These are phyloP conservation scores for Yarrowia yakushimensis DNA, from an alignment of 805 yeast species.

Conservation along the genomic window DNA sequence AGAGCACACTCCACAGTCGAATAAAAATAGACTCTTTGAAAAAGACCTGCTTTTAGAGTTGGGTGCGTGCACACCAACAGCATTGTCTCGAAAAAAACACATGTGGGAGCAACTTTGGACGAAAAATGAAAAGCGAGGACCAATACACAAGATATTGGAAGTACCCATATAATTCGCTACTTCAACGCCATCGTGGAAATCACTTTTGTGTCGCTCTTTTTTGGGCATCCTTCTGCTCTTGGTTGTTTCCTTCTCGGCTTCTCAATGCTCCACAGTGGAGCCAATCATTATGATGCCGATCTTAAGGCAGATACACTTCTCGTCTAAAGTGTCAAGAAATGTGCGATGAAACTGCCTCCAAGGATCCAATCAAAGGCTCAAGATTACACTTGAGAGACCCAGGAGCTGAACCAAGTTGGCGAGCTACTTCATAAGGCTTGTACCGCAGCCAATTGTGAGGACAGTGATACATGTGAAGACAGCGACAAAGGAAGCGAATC, in stretches of 20 bases:
- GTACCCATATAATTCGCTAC: too few relatives aligned
- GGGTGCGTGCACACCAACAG: background rate
- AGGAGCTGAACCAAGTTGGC: slow-evolving; percentile 63
- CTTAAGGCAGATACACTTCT: slow-evolving; percentile 44
- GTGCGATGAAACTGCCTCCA: slow-evolving; percentile 43
- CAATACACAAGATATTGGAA: too few relatives aligned
- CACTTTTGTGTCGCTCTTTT: too few relatives aligned
- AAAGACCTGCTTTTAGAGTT: background rate
- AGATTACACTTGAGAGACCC: too few relatives aligned
- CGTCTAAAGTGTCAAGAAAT: slow-evolving; percentile 53
- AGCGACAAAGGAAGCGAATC: slow-evolving; percentile 62
- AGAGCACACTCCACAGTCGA: background rate
- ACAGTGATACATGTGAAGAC: too few relatives aligned
- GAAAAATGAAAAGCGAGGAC: too few relatives aligned
- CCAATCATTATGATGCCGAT: slow-evolving; percentile 46
- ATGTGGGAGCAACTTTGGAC: background rate
- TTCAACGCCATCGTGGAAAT: too few relatives aligned
- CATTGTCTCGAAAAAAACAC: background rate
- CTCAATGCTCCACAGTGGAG: slow-evolving; percentile 5
- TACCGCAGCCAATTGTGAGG: slow-evolving; percentile 52
- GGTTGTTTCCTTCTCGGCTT: background rate
- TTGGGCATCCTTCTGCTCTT: background rate
- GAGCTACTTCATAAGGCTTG: slow-evolving; percentile 52
- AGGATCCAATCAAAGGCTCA: slow-evolving; percentile 26
- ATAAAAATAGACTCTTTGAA: slow-evolving; percentile 11